A percentile compares a stretch with the other conserved stretches of the same genome.
Evolutionary conservation across 306 rosid species (phyloP).

Genomic region (Trichosanthes cucumerina): DNA sequence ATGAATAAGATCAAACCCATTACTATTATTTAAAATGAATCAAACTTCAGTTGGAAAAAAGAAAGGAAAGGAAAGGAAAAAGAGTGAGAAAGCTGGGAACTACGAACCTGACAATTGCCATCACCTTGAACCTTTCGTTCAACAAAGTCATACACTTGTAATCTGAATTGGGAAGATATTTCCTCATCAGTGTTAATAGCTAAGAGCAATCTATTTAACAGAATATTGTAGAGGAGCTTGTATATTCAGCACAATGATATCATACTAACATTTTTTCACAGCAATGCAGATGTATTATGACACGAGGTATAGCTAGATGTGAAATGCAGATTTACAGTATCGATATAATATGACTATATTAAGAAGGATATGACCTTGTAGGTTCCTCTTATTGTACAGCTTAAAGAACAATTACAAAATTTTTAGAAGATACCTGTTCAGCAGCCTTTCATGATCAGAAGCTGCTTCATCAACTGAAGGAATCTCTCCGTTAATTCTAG

Average conservation of each 20-base stretch:
- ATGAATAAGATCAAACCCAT: not conserved
- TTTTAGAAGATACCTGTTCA: constrained; percentile 47
- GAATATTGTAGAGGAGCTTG: not conserved
- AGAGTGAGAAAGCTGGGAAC: not conserved
- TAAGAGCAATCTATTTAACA: not conserved
- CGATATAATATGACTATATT: not conserved
- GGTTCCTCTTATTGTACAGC: not conserved
- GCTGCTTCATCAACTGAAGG: constrained; percentile 83
- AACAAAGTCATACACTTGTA: constrained; percentile 54
- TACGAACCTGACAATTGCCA: constrained; percentile 86
- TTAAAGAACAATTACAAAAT: not conserved
- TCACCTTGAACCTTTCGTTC: constrained; percentile 70
- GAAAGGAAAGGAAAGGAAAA: not conserved
- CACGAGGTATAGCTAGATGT: not conserved
- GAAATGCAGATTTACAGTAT: not conserved
- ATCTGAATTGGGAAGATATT: constrained; percentile 28
- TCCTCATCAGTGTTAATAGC: not conserved
- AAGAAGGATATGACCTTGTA: not conserved
- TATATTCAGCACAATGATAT: not conserved
- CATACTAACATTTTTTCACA: not conserved
- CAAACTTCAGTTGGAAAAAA: not conserved
- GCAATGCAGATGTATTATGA: not conserved
- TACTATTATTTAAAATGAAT: not conserved
- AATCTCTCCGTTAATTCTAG: constrained; percentile 84
- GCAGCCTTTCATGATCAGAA: constrained; percentile 86